A percentile compares a stretch with the other conserved stretches of the same genome.
Evolutionary conservation across 163 green algal species (phyloP).

Genomic region (Trebouxiophyceae sp.): DNA sequence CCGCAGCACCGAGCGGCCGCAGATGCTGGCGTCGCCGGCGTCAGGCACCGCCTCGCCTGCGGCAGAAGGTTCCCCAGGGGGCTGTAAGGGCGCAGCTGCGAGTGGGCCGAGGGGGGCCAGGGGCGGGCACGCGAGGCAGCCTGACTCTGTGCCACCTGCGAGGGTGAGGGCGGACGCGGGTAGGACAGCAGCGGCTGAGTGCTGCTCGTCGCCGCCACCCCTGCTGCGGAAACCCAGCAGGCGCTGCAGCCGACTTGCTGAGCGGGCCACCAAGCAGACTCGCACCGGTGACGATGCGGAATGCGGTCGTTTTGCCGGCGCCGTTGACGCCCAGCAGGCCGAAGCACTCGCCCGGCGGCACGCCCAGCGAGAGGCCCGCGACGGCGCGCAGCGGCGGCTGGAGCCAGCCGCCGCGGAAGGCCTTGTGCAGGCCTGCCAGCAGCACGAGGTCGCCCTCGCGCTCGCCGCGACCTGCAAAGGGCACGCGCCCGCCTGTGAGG

Average conservation of each 20-base stretch:
- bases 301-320: slow-evolving; percentile 87
- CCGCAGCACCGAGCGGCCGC: slow-evolving; percentile 39
- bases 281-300: slow-evolving; percentile 72
- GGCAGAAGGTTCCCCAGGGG: no score
- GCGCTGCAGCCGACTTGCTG: no score
- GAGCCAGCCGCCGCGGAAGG: slow-evolving; percentile 26
- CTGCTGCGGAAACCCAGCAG: background rate
- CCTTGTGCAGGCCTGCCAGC: slow-evolving; percentile 52
- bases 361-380: slow-evolving; percentile 24
- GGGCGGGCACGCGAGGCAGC: no score
- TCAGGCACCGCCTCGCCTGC: slow-evolving; percentile 56
- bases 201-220: background rate
- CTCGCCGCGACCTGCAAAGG: background rate
- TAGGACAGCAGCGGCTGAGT: background rate
- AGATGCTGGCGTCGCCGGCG: slow-evolving; percentile 45
- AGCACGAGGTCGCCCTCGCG: slow-evolving; percentile 28
- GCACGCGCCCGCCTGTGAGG: no score
- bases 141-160: no score
- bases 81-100: no score
- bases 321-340: slow-evolving; percentile 70
- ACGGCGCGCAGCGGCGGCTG: slow-evolving; percentile 34
- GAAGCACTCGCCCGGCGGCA: slow-evolving; percentile 47
- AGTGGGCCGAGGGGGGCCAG: no score
- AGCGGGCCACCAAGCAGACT: no score
- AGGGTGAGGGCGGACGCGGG: no score